phyloP scores from a whole-genome alignment of 116 monocot species.

The Zostera marina region DNA sequence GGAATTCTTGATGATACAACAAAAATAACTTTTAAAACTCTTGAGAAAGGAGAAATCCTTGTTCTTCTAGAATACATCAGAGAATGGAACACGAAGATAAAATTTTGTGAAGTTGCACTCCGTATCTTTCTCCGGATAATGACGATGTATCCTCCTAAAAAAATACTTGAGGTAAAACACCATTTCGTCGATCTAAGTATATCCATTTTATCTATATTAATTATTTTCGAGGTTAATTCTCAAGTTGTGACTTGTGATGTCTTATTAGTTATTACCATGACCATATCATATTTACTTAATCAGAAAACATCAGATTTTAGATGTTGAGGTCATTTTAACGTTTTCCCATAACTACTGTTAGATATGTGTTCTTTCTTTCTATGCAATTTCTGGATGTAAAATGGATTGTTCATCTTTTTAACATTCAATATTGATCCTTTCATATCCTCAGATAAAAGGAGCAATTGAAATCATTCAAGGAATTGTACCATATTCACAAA shows the following conservation, averaged over 20 bases:
- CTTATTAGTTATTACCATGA: too few relatives aligned
- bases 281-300: too few relatives aligned
- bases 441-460: constrained; percentile 59
- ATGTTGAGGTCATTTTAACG: too few relatives aligned
- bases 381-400: too few relatives aligned
- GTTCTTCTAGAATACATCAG: constrained; percentile 76
- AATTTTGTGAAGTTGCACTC: constrained; percentile 81
- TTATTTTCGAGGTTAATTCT: background rate
- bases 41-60: constrained; percentile 66
- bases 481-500: constrained; percentile 71
- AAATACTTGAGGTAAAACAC: constrained; percentile 62
- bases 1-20: constrained; percentile 22
- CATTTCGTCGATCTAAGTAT: too few relatives aligned
- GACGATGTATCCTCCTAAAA: constrained; percentile 49
- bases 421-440: background rate
- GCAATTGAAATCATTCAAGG: constrained; percentile 86
- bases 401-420: too few relatives aligned
- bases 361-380: too few relatives aligned
- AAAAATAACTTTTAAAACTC: constrained; percentile 37
- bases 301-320: too few relatives aligned
- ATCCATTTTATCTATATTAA: background rate
- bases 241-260: too few relatives aligned
- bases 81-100: constrained; percentile 97
- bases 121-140: constrained; percentile 57
- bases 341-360: too few relatives aligned